phyloP scores from a whole-genome alignment of 2,329 filamentous ascomycete species.

The Fusarium cyanostomum region DNA sequence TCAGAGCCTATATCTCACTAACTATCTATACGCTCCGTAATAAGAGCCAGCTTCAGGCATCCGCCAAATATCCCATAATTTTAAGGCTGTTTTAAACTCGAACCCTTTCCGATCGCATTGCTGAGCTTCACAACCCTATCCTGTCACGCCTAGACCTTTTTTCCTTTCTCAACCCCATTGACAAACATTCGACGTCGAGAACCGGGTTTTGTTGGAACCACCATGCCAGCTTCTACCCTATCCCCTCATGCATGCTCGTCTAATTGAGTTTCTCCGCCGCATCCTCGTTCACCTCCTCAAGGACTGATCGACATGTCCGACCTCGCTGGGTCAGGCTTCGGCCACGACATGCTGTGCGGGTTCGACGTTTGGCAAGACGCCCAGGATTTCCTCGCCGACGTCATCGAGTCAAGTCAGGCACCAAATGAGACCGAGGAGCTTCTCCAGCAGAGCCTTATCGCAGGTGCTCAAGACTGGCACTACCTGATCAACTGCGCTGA shows the following conservation, averaged over 20 bases:
- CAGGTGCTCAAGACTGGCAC: conserved; percentile 49
- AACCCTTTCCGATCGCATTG: background rate
- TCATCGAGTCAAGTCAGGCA: conserved; percentile 43
- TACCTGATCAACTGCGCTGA: conserved; percentile 48
- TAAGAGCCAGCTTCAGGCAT: background rate
- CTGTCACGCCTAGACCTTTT: background rate
- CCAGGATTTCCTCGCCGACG: conserved; percentile 45
- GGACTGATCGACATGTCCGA: conserved; percentile 26
- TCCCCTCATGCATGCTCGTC: background rate
- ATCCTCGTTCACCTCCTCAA: conserved; percentile 1
- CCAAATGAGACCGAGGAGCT: conserved; percentile 44
- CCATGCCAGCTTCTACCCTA: background rate
- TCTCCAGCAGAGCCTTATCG: conserved; percentile 45
- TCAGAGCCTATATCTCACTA: no score
- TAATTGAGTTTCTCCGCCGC: background rate
- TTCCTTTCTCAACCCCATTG: background rate
- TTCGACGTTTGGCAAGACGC: conserved; percentile 49
- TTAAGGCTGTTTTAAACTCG: background rate
- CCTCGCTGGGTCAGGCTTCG: conserved; percentile 32
- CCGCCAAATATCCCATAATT: background rate
- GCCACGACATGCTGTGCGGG: conserved; percentile 41
- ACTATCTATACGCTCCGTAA: background rate
- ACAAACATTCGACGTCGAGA: background rate
- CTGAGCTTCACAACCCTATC: background rate
- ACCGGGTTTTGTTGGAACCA: background rate